A percentile compares a stretch with the other conserved stretches of the same genome.
phyloP scores from a whole-genome alignment of 2,329 filamentous ascomycete genomes.

The Colletotrichum horii region DNA sequence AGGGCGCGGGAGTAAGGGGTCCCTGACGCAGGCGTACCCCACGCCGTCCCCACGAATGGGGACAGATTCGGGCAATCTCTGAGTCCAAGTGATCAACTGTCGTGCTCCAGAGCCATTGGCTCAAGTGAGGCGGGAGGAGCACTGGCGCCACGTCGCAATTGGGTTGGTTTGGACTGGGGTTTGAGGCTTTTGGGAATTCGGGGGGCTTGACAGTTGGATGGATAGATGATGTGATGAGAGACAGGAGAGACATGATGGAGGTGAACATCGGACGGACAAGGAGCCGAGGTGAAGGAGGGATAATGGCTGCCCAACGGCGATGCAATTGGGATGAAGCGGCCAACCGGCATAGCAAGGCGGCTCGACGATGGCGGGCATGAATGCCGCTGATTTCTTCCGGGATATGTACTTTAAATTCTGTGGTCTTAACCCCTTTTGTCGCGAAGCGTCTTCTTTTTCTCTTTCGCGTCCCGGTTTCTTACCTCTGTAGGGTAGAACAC shows the following conservation, averaged over 20 bases:
- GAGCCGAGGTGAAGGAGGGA: conserved; percentile 6
- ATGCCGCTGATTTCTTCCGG: conserved; percentile 11
- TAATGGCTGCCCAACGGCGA: conserved; percentile 24
- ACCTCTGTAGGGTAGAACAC: not conserved
- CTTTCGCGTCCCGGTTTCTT: not conserved
- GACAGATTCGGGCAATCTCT: conserved; percentile 7
- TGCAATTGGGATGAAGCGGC: conserved; percentile 6
- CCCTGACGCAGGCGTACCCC: conserved; percentile 22
- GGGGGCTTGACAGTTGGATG: not conserved
- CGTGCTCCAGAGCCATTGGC: conserved; percentile 22
- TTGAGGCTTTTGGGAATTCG: not conserved
- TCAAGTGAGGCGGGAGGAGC: conserved; percentile 13
- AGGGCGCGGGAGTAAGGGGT: conserved; percentile 17
- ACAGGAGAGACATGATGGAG: not conserved
- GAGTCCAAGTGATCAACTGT: conserved; percentile 22
- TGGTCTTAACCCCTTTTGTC: not conserved
- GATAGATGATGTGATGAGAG: not conserved
- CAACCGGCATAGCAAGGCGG: conserved; percentile 6
- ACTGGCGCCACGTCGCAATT: conserved; percentile 26
- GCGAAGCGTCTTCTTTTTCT: not conserved
- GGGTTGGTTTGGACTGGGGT: conserved; percentile 9
- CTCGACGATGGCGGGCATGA: conserved; percentile 14
- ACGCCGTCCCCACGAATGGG: conserved; percentile 17
- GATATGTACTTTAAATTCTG: not conserved
- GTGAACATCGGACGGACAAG: conserved; percentile 8